Conservation (phyloP, 345 rosid species). For the Lepidium sativum region DNA sequence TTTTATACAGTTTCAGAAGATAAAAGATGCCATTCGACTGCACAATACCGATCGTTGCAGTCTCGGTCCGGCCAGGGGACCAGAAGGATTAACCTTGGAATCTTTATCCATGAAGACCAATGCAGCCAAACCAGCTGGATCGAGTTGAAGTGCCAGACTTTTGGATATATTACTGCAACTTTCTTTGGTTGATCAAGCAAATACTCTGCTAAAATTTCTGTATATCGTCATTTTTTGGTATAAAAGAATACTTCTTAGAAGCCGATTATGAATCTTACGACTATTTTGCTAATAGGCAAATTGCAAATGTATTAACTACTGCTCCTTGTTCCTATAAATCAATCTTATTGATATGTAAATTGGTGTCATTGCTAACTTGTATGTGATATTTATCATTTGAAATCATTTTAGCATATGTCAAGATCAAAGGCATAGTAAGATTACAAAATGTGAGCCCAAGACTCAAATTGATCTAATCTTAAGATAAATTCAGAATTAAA, state of each 20-base stretch:
- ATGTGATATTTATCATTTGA: no score
- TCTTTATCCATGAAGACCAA: no score
- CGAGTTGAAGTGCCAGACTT: slow-evolving; percentile 20
- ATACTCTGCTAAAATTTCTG: slow-evolving; percentile 19
- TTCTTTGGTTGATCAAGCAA: slow-evolving; percentile 18
- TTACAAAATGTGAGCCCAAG: neutral
- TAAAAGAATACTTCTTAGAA: slow-evolving; percentile 11
- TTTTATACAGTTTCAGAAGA: slow-evolving; percentile 71
- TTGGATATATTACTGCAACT: slow-evolving; percentile 5
- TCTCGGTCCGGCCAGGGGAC: slow-evolving; percentile 45
- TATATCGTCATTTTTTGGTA: slow-evolving; percentile 18
- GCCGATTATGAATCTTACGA: neutral
- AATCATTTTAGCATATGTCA: no score
- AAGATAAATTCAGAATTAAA: neutral
- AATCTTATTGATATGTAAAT: neutral
- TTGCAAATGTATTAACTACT: neutral
- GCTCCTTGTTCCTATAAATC: neutral
- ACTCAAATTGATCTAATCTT: neutral
- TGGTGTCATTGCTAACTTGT: no score
- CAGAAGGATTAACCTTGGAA: slow-evolving; percentile 54
- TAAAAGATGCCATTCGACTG: slow-evolving; percentile 64
- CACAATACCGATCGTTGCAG: slow-evolving; percentile 61
- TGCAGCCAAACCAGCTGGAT: slow-evolving; percentile 38
- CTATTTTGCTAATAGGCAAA: neutral
- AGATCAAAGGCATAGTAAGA: no score